Base-by-base conservation (phyloP, 352 stramenopile genomes). In the Blastocystis sp. region DNA sequence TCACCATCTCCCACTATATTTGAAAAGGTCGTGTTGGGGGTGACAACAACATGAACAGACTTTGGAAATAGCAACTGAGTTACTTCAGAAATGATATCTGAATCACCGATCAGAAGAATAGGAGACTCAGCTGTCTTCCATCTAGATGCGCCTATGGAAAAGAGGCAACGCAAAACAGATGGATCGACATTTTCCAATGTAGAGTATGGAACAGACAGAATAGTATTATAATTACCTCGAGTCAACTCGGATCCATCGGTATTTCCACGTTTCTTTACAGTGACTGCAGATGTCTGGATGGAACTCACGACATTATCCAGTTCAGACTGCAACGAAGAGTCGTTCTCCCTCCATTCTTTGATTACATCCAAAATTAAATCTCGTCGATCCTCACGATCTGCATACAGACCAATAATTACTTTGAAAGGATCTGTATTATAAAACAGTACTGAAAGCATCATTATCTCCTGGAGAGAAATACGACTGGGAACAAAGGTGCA, bases 91-190 rank as follows among this genome's bases (percentile, higher is more conserved):
- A 43, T 59, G n/a, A 79, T n/a, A 62, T 79, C 39, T n/a, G 26
- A n/a, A 24, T 79, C 68, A 20, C 68, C 68, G 18, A 79, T 45
- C 18, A 79, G 68, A 6, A 79, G 68, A 13, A 79, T 30, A 63
- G 68, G 68, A 62, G n/a, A 7, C 8, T 37, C 24, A 6, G 20
- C 43, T n/a, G 0, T 56, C 41, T 56, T 63, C 20, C 26, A 79
- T 24, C 20, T 9, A 43, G 39, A 63, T 50, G 45, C 0, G 20
- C n/a, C n/a, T 13, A 43, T n/a, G 7, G 68, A 54, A 41, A 79
- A 79, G 13, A 79, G 26, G n/a, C 39, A 24, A 9, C 24, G 41
- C 26, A 24, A 34, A 1, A 79, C n/a, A 26, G 68, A 56, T 16
- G 68, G 26, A 63, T 79, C 68, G 5, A 39, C 50, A 3, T 79